Evolutionary conservation across 352 stramenopile species (phyloP).

Genomic region (Elongisporangium prolatum): DNA sequence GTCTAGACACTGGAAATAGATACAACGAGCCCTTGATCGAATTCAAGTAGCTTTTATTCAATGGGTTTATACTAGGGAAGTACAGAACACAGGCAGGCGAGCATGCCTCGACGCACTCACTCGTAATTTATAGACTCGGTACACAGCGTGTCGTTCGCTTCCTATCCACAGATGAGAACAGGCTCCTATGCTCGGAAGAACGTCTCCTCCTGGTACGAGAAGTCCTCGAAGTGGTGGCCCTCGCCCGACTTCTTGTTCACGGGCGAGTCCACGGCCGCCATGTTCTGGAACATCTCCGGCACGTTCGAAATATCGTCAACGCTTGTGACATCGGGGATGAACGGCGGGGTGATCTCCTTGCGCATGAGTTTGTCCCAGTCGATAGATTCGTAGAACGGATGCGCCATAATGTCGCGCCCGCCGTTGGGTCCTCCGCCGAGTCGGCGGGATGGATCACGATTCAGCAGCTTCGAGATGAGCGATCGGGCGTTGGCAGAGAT

Average conservation of each 20-base stretch:
- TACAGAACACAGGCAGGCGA: neutral
- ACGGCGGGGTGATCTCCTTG: slow-evolving; percentile 80
- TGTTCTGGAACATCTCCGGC: slow-evolving; percentile 88
- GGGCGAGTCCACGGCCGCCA: slow-evolving; percentile 82
- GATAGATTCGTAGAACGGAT: slow-evolving; percentile 81
- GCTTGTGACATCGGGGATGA: slow-evolving; percentile 71
- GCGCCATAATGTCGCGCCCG: slow-evolving; percentile 85
- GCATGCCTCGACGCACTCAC: neutral
- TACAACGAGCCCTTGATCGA: neutral
- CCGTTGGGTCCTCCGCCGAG: slow-evolving; percentile 88
- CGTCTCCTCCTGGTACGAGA: slow-evolving; percentile 85
- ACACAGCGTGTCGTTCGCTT: neutral
- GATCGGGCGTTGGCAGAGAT: slow-evolving; percentile 70
- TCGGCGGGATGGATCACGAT: slow-evolving; percentile 90
- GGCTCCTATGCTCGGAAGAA: slow-evolving; percentile 5
- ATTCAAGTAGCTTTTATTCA: neutral
- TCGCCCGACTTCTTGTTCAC: slow-evolving; percentile 85
- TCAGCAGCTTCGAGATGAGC: slow-evolving; percentile 88
- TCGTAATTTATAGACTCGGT: neutral
- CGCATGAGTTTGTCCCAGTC: slow-evolving; percentile 85
- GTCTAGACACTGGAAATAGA: neutral
- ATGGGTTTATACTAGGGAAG: neutral
- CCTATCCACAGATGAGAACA: neutral
- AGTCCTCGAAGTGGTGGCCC: slow-evolving; percentile 86
- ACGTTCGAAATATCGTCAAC: slow-evolving; percentile 88